Conservation (phyloP, 2,329 filamentous ascomycete genomes). For the Daldinia eschscholtzii region DNA sequence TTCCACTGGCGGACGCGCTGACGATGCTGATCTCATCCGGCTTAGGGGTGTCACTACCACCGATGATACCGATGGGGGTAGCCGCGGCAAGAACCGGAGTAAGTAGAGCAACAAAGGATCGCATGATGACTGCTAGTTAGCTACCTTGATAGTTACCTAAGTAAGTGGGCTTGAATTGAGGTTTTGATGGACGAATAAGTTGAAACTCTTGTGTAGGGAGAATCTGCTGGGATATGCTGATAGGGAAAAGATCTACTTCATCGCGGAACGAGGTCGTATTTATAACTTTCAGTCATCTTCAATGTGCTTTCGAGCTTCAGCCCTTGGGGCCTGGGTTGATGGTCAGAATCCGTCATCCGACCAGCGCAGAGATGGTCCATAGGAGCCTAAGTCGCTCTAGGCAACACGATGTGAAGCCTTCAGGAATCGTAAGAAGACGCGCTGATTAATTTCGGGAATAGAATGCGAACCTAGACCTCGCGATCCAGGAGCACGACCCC, state of each 20-base stretch:
- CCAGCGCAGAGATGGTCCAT: constrained; percentile 17
- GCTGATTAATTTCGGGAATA: constrained; percentile 39
- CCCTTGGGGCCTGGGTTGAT: constrained; percentile 2
- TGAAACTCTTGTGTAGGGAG: not conserved
- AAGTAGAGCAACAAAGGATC: constrained; percentile 52
- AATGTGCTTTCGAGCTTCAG: not conserved
- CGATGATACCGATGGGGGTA: constrained; percentile 52
- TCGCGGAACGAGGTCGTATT: constrained; percentile 44
- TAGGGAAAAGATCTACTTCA: constrained; percentile 45
- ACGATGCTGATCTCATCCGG: constrained; percentile 58
- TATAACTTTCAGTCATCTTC: constrained; percentile 41
- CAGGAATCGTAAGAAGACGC: constrained; percentile 30
- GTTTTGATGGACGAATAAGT: constrained; percentile 2
- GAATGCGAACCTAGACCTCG: constrained; percentile 45
- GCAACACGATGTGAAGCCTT: constrained; percentile 41
- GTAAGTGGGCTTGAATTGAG: constrained; percentile 15
- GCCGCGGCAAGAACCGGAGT: constrained; percentile 56
- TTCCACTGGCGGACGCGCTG: constrained; percentile 58
- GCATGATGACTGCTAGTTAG: constrained; percentile 52
- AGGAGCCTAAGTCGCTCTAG: constrained; percentile 27
- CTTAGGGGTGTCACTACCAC: constrained; percentile 54
- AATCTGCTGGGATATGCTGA: constrained; percentile 38
- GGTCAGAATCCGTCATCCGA: constrained; percentile 15
- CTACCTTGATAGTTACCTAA: constrained; percentile 1
- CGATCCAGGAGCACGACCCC: constrained; percentile 36